Evolutionary conservation across 805 yeast species (phyloP).

Genomic region (Aciculoconidium aculeatum): DNA sequence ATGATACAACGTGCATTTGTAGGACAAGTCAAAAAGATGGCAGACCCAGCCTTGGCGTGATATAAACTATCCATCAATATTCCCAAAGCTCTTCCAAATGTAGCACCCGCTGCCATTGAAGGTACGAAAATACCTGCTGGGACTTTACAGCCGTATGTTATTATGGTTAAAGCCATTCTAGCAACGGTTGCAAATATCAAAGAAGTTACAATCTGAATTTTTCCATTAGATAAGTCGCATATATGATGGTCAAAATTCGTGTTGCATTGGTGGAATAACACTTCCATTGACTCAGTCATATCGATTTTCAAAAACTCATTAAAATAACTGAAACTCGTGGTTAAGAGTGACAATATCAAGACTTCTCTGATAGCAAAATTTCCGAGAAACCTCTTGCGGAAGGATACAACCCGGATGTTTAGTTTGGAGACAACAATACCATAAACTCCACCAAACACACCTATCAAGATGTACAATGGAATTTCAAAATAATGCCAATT

Average conservation of each 20-base stretch:
- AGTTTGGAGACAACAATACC: slow-evolving; percentile 73
- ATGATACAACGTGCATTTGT: slow-evolving; percentile 53
- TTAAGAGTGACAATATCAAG: slow-evolving; percentile 54
- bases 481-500: slow-evolving; percentile 85
- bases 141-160: slow-evolving; percentile 88
- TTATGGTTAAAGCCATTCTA: slow-evolving; percentile 64
- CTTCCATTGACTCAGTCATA: slow-evolving; percentile 94
- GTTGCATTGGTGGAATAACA: slow-evolving; percentile 79
- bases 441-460: slow-evolving; percentile 86
- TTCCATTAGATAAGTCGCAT: slow-evolving; percentile 28
- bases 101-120: slow-evolving; percentile 94
- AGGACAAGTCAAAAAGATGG: slow-evolving; percentile 28
- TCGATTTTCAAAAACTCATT: slow-evolving; percentile 77
- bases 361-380: slow-evolving; percentile 67
- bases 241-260: slow-evolving; percentile 35
- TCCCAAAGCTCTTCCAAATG: slow-evolving; percentile 87
- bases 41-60: slow-evolving; percentile 27
- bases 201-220: slow-evolving; percentile 40
- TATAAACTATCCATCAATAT: slow-evolving; percentile 50
- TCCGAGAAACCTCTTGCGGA: slow-evolving; percentile 65
- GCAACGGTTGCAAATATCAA: slow-evolving; percentile 65
- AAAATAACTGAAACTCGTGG: slow-evolving; percentile 76
- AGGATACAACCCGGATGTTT: slow-evolving; percentile 70
- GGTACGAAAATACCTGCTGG: slow-evolving; percentile 99
- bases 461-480: slow-evolving; percentile 71